Conservation (phyloP, 495 filamentous ascomycete species). For the Neurospora tetrasperma region DNA sequence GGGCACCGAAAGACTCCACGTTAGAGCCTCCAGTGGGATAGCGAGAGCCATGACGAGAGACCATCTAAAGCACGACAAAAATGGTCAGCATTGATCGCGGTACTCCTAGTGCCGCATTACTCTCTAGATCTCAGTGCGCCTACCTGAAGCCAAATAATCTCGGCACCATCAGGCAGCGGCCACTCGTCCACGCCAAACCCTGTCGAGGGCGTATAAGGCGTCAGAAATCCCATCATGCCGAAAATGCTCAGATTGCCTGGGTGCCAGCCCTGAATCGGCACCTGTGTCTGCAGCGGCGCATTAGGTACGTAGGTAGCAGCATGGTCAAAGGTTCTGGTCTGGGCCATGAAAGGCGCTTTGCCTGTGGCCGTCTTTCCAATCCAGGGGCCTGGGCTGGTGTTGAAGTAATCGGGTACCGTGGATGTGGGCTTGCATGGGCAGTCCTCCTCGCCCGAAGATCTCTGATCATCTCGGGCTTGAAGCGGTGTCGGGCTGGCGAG, state of each 20-base stretch:
- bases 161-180: conserved; percentile 42
- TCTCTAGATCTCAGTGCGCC: conserved; percentile 24
- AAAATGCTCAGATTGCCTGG: conserved; percentile 43
- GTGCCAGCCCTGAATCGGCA: conserved; percentile 41
- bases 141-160: conserved; percentile 45
- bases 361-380: conserved; percentile 50
- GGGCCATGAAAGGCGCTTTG: conserved; percentile 43
- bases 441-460: not conserved
- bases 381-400: conserved; percentile 35
- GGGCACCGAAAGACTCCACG: conserved; percentile 41
- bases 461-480: not conserved
- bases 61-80: conserved; percentile 46
- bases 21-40: conserved; percentile 58
- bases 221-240: conserved; percentile 39
- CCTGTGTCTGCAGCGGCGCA: conserved; percentile 45
- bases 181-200: conserved; percentile 50
- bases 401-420: conserved; percentile 45
- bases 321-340: conserved; percentile 43
- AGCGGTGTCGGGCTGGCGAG: not conserved
- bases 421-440: conserved; percentile 10
- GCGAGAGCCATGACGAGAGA: conserved; percentile 72
- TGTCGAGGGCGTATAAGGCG: conserved; percentile 32
- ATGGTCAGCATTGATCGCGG: not conserved
- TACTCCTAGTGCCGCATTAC: not conserved
- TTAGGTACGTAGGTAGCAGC: conserved; percentile 43